Conservation (phyloP, 768 basidiomycete genomes). For the Tylopilus vinaceipallidus region DNA sequence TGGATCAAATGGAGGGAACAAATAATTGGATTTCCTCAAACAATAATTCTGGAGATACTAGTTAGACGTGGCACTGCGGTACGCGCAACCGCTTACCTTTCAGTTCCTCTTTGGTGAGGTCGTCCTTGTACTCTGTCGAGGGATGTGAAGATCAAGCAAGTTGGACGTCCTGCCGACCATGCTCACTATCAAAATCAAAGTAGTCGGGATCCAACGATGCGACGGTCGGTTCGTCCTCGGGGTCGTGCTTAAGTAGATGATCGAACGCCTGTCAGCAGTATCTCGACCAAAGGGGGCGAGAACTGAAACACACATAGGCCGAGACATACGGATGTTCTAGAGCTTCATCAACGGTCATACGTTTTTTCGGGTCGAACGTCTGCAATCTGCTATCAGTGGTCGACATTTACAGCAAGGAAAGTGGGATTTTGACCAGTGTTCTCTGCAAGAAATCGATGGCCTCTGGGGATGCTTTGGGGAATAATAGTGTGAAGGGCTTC, state of each 20-base stretch:
- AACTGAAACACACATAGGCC: conserved; percentile 55
- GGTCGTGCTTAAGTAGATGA: conserved; percentile 60
- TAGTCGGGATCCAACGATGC: conserved; percentile 78
- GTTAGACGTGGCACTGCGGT: conserved; percentile 7
- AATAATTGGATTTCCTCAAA: conserved; percentile 85
- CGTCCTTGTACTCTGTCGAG: conserved; percentile 63
- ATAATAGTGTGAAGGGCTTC: conserved; percentile 65
- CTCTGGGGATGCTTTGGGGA: conserved; percentile 72
- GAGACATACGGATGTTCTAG: conserved; percentile 80
- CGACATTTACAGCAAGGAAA: conserved; percentile 28
- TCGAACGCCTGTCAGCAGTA: not conserved
- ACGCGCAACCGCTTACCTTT: conserved; percentile 38
- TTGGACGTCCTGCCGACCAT: not conserved
- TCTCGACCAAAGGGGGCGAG: not conserved
- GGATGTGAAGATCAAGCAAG: conserved; percentile 4
- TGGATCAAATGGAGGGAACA: conserved; percentile 53
- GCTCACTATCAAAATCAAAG: conserved; percentile 86
- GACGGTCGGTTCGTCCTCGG: conserved; percentile 86
- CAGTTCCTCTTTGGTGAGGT: conserved; percentile 73
- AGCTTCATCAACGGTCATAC: conserved; percentile 79
- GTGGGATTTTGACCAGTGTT: conserved; percentile 51
- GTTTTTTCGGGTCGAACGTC: conserved; percentile 88
- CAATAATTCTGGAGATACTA: conserved; percentile 49
- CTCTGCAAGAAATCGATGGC: conserved; percentile 72
- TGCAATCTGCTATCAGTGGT: conserved; percentile 19